Evolutionary conservation across 345 rosid genomes (phyloP).

Genomic region (Ceriops zippeliana): DNA sequence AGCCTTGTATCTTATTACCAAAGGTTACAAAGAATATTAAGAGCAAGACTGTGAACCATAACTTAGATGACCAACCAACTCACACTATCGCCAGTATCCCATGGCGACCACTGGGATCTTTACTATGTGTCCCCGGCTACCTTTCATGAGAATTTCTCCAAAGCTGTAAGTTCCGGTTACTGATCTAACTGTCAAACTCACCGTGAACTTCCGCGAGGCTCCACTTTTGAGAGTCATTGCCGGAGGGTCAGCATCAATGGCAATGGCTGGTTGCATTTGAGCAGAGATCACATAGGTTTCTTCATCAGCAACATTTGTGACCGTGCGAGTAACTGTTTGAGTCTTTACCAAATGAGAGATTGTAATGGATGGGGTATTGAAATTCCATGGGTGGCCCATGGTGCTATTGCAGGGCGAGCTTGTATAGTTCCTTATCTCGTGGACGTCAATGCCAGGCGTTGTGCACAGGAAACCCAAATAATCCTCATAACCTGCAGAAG

Average conservation of each 20-base stretch:
- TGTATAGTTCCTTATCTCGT: slow-evolving; percentile 78
- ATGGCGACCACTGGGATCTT: slow-evolving; percentile 78
- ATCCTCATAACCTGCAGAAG: slow-evolving; percentile 64
- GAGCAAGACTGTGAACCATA: slow-evolving; percentile 29
- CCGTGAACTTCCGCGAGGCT: slow-evolving; percentile 58
- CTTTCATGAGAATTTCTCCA: slow-evolving; percentile 79
- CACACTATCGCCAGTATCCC: slow-evolving; percentile 60
- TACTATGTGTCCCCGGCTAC: slow-evolving; percentile 93
- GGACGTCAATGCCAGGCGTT: slow-evolving; percentile 72
- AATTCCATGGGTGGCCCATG: slow-evolving; percentile 76
- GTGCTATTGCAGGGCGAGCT: slow-evolving; percentile 66
- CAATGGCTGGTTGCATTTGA: slow-evolving; percentile 77
- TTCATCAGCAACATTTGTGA: slow-evolving; percentile 81
- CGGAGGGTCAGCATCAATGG: slow-evolving; percentile 75
- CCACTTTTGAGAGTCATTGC: slow-evolving; percentile 79
- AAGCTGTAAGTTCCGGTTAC: slow-evolving; percentile 72
- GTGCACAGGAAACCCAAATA: slow-evolving; percentile 95
- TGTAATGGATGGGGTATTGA: slow-evolving; percentile 87
- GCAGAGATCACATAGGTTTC: slow-evolving; percentile 80
- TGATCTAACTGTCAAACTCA: slow-evolving; percentile 61
- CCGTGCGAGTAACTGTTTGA: slow-evolving; percentile 61
- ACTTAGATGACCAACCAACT: slow-evolving; percentile 11
- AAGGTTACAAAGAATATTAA: slow-evolving; percentile 57
- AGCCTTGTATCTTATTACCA: slow-evolving; percentile 48
- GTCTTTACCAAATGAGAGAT: slow-evolving; percentile 73